Evolutionary conservation across 129 eudicot species (phyloP), one percentile per base, ranked within the genome.

Genomic region (Oenanthe sinensis): DNA sequence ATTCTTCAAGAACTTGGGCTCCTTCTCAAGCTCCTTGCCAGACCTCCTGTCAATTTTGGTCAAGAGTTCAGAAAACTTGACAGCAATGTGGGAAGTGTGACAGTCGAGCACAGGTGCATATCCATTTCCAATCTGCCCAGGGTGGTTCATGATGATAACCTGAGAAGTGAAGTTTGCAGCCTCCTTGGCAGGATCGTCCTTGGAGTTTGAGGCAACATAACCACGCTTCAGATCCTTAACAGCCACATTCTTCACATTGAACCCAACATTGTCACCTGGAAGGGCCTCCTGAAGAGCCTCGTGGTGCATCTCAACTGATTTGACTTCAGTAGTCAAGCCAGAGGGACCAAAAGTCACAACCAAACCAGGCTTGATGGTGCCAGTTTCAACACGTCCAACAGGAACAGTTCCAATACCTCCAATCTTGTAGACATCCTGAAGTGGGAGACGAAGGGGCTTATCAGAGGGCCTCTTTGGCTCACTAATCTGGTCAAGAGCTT

Each of bases 381-480:
- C 89, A 17, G 89, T 86, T 68, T 86, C 89, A 75, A 86, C 85
- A 26, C 89, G 89, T 9, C 89, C 87, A 30, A 86, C 89, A 2
- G 89, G 87, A 3, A 86, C 89, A 15, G 87, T 87, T 78, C 90
- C 90, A 33, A 87, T 87, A 47, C 90, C 90, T 20, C 90, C 90
- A 67, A 87, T 87, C 87, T 87, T 87, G 84, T 87, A 87, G 52
- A 87, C 90, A 26, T 87, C 90, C 72, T 87, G 90, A 19, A 87
- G 86, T 13, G 90, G 90, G 5, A 87, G 86, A 15, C 90, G 90
- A n/a, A 87, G 84, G 54, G 90, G 90, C 87, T 87, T 87, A 84
- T 87, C 90, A 9, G 86, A 84, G 13, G 90, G 90, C 68, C 90
- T 80, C 79, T 87, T 87, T 5, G 90, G 90, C 75, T 87, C 90